Conservation (phyloP, 495 filamentous ascomycete genomes). For the Beverwykella pulmonaria region DNA sequence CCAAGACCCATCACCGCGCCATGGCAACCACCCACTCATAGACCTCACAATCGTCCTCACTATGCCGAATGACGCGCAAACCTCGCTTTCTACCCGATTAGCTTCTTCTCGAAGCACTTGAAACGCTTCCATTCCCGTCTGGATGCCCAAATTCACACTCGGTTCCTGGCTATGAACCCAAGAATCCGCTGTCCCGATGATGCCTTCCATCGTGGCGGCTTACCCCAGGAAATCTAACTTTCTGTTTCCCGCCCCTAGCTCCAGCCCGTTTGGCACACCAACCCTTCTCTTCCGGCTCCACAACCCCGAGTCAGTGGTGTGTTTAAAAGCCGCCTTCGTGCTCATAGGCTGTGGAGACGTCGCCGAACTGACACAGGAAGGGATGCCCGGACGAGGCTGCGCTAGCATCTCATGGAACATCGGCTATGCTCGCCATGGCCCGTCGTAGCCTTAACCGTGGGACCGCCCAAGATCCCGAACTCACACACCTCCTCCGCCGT, state of each 20-base stretch:
- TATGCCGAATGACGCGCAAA: constrained; percentile 9
- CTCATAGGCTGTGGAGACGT: neutral
- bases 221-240: constrained; percentile 28
- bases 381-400: constrained; percentile 2
- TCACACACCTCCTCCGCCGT: constrained; percentile 2
- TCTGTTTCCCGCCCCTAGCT: constrained; percentile 11
- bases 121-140: constrained; percentile 25
- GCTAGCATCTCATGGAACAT: neutral
- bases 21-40: constrained; percentile 15
- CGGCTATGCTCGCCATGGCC: neutral
- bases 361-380: neutral
- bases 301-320: constrained; percentile 11
- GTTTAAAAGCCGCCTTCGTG: neutral
- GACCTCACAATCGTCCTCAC: neutral
- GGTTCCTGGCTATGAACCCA: neutral
- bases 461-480: constrained; percentile 6
- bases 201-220: constrained; percentile 10
- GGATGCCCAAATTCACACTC: neutral
- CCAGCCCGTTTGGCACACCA: neutral
- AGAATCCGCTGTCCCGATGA: neutral
- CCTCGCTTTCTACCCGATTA: constrained; percentile 14
- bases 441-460: constrained; percentile 12
- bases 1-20: constrained; percentile 8
- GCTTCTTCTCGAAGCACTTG: constrained; percentile 33
- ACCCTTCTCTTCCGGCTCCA: constrained; percentile 21